phyloP scores from a whole-genome alignment of 2,329 filamentous ascomycete species.

The Ophiocordyceps camponoti-floridani region DNA sequence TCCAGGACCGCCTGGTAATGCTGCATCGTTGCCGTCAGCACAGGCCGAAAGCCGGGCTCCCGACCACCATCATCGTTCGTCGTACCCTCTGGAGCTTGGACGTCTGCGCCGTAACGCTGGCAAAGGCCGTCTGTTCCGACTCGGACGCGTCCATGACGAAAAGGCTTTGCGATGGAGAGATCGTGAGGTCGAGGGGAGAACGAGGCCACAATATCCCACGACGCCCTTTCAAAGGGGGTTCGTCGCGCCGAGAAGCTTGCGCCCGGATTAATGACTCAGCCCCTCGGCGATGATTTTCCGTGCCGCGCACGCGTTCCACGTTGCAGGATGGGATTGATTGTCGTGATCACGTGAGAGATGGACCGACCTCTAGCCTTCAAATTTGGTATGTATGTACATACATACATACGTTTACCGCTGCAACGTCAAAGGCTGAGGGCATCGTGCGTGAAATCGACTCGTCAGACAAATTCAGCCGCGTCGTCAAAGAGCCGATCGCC shows the following conservation, averaged over 20 bases:
- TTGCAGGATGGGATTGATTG: too few relatives aligned
- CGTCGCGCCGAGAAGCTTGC: conserved; percentile 40
- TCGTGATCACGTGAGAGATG: too few relatives aligned
- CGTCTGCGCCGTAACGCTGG: conserved; percentile 73
- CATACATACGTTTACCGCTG: too few relatives aligned
- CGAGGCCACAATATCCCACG: neutral
- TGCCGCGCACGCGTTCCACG: neutral
- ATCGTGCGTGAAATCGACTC: too few relatives aligned
- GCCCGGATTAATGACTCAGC: neutral
- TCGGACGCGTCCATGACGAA: conserved; percentile 66
- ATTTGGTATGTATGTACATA: too few relatives aligned
- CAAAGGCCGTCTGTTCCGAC: conserved; percentile 82
- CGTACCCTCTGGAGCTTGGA: conserved; percentile 53
- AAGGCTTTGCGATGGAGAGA: neutral
- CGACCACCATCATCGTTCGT: neutral
- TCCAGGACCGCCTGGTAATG: conserved; percentile 91
- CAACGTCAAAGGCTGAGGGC: too few relatives aligned
- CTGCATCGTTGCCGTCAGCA: conserved; percentile 24
- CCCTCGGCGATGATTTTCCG: neutral
- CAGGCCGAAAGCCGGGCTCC: neutral
- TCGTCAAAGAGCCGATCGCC: too few relatives aligned
- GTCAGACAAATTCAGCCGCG: too few relatives aligned
- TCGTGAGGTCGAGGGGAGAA: neutral
- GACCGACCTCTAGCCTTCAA: too few relatives aligned
- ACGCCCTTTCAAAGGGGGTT: conserved; percentile 12